Conservation (phyloP, 1,284 basidiomycete genomes). For the Albatrellus sp. region DNA sequence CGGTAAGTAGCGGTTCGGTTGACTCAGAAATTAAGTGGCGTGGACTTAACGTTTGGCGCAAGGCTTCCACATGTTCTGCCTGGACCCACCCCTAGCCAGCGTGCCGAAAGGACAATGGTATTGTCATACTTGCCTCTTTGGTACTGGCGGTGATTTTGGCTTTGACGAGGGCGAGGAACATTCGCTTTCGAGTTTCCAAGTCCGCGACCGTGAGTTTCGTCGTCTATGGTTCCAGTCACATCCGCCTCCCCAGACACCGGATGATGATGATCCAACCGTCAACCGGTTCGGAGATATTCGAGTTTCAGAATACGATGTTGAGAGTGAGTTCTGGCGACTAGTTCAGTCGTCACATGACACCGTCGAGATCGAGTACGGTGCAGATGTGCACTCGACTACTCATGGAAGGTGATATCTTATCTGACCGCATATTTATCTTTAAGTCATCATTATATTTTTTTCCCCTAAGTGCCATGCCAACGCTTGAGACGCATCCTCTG, state of each 20-base stretch:
- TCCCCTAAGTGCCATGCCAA: conserved; percentile 69
- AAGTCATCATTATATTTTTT: not conserved
- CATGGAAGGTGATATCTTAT: conserved; percentile 70
- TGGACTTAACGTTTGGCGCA: not conserved
- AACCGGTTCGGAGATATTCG: conserved; percentile 50
- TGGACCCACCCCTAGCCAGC: conserved; percentile 76
- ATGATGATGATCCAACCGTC: conserved; percentile 25
- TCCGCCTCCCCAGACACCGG: conserved; percentile 26
- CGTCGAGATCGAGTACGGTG: conserved; percentile 98
- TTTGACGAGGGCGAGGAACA: conserved; percentile 99
- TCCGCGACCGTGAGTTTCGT: conserved; percentile 82
- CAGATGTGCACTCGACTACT: conserved; percentile 95
- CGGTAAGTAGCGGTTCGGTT: conserved; percentile 31
- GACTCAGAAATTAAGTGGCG: not conserved
- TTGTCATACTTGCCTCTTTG: conserved; percentile 87
- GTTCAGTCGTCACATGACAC: conserved; percentile 84
- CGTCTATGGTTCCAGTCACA: conserved; percentile 80
- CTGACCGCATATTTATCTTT: not conserved
- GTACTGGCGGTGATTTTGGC: conserved; percentile 95
- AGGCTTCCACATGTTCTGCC: conserved; percentile 96
- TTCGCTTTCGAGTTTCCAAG: conserved; percentile 84
- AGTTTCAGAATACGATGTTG: conserved; percentile 83
- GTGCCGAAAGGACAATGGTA: conserved; percentile 96
- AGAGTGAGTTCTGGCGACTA: conserved; percentile 95
- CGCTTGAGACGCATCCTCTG: conserved; percentile 83